These are phyloP conservation scores for Selaginella moellendorffii DNA, from an alignment of 75 land plant species.

Conservation along the genomic window DNA sequence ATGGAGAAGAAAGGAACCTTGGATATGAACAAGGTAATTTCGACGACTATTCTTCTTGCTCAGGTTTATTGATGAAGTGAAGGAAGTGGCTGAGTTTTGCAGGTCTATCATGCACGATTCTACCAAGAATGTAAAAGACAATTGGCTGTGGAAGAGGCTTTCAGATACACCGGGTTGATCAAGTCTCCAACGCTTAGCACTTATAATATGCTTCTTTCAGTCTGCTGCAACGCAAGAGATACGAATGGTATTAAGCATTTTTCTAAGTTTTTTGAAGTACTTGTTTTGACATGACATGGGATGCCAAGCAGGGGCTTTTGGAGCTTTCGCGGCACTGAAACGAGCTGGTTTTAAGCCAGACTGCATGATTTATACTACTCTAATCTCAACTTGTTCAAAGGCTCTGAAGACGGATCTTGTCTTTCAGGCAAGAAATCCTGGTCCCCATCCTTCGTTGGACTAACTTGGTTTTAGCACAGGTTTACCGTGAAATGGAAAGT, in stretches of 20 bases:
- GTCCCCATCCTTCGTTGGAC: background rate
- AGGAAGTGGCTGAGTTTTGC: slow-evolving; percentile 13
- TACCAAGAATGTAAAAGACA: slow-evolving; percentile 47
- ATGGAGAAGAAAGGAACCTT: slow-evolving; percentile 48
- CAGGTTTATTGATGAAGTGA: background rate
- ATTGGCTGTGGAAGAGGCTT: slow-evolving; percentile 68
- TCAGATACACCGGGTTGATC: slow-evolving; percentile 53
- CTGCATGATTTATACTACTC: slow-evolving; percentile 79
- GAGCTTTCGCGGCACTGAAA: slow-evolving; percentile 47
- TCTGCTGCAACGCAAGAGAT: slow-evolving; percentile 71
- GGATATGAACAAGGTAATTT: slow-evolving; percentile 67
- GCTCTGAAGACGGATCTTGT: slow-evolving; percentile 80
- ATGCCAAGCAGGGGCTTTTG: slow-evolving; percentile 45
- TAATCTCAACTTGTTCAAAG: slow-evolving; percentile 85
- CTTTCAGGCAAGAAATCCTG: slow-evolving; percentile 44
- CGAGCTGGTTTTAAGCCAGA: slow-evolving; percentile 60
- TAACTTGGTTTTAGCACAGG: slow-evolving; percentile 32
- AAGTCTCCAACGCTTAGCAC: slow-evolving; percentile 57
- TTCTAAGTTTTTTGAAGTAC: background rate
- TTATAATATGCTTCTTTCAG: slow-evolving; percentile 82
- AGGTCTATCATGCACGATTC: slow-evolving; percentile 72
- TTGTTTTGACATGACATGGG: slow-evolving; percentile 7
- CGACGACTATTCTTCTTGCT: too few species aligned
- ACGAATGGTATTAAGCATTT: slow-evolving; percentile 38
- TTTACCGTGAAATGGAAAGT: slow-evolving; percentile 86